Evolutionary conservation across 164 flowering plant species (phyloP), one percentile per base, ranked within the genome.

Genomic region (Piper betle): DNA sequence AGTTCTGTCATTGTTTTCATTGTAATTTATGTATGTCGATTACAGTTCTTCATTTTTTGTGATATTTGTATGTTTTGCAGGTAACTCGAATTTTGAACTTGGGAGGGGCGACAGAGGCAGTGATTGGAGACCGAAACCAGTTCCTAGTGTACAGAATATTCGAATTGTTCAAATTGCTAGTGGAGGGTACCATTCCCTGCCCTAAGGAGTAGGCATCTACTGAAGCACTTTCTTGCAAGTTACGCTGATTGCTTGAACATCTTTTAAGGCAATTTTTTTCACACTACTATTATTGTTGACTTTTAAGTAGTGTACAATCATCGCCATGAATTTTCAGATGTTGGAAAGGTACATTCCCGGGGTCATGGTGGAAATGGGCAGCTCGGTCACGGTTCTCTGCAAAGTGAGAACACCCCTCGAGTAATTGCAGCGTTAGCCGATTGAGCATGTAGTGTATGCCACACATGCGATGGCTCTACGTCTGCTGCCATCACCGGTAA

Each of bases 171-270:
- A 92, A 70, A 78, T 92, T 64, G 93, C 88, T 39, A 65, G 89
- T 68, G 98, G 98, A 46, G 98, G 98, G 69, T 92, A 81, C 79
- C 95, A 88, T 67, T 80, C 96, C 65, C 81, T 68, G 98, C 93
- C 48, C 70, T 92, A 71, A 92, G 91, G 38, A 92, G 98, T 91
- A 84, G 64, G 16, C 53, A 11, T 53, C n/a, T 18, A 25, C 33
- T 10, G 50, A 10, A 9, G 11, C 15, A 46, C 1, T 6, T 33
- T 56, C 33, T 2, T 57, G 6, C 59, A 57, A 52, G 17, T 52
- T 15, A 10, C 33, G 2, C 33, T 25, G 33, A 25, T 25, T 25
- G 55, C 18, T 64, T 37, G 2, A 12, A 58, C n/a, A 37, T 54
- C 59, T 46, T 67, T 50, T 25, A 25, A 25, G 33, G 33, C 33